Conservation (phyloP, 2,329 filamentous ascomycete genomes). For the Xylaria sp. region DNA sequence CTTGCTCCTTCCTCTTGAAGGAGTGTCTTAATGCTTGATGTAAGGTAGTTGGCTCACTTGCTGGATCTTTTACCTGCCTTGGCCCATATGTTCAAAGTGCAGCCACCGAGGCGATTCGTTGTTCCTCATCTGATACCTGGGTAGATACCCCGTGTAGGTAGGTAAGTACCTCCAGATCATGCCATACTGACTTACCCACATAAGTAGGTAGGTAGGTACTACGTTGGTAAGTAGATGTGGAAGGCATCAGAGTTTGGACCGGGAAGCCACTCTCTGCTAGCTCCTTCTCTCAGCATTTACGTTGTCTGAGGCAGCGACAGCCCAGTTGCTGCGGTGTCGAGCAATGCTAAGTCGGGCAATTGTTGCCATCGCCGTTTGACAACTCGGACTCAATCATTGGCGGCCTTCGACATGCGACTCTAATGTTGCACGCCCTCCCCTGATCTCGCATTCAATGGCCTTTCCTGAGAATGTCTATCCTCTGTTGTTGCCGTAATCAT, state of each 20-base stretch:
- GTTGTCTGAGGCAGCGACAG: neutral
- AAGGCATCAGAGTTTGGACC: too few species aligned
- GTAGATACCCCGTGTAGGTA: too few species aligned
- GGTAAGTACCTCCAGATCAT: too few species aligned
- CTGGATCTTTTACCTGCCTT: neutral
- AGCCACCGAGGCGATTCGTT: too few species aligned
- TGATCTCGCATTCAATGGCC: neutral
- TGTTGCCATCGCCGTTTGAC: neutral
- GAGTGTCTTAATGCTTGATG: too few species aligned
- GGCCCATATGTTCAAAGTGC: neutral
- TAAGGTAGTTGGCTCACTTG: neutral
- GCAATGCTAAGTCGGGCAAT: too few species aligned
- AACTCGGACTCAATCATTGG: neutral
- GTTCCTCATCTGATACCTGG: too few species aligned
- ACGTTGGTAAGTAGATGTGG: neutral
- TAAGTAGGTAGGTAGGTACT: neutral
- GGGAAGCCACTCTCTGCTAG: neutral
- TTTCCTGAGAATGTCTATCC: conserved; percentile 41
- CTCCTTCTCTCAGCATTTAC: neutral
- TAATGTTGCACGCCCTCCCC: neutral
- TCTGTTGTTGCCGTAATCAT: conserved; percentile 44
- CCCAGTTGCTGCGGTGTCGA: neutral
- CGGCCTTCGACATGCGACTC: neutral
- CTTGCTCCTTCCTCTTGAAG: too few species aligned
- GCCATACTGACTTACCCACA: neutral